A percentile compares a stretch with the other conserved stretches of the same genome.
These are phyloP conservation scores for Carpinus viminea DNA, from an alignment of 306 rosid species.

Conservation along the genomic window DNA sequence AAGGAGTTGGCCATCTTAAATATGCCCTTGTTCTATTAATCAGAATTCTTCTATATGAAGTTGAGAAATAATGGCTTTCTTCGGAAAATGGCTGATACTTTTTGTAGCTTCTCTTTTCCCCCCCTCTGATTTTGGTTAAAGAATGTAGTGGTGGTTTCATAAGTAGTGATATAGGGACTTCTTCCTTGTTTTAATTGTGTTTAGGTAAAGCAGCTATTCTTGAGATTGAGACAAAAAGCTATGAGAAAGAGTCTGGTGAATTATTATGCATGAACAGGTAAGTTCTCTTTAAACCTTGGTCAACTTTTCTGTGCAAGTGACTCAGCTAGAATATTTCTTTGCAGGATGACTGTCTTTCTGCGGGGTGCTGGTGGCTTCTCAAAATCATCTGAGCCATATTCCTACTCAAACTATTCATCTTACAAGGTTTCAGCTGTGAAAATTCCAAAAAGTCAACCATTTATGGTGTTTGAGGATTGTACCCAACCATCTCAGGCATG, in stretches of 20 bases:
- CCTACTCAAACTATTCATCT: slow-evolving; percentile 70
- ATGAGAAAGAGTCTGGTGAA: slow-evolving; percentile 71
- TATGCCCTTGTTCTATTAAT: neutral
- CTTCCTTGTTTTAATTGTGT: slow-evolving; percentile 1
- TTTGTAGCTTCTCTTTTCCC: neutral
- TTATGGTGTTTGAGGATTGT: slow-evolving; percentile 65
- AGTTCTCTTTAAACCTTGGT: slow-evolving; percentile 26
- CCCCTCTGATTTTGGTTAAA: no score
- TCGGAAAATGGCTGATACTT: neutral
- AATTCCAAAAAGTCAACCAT: slow-evolving; percentile 74
- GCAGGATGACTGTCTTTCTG: slow-evolving; percentile 68
- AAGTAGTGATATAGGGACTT: neutral
- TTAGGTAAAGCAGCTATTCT: slow-evolving; percentile 94
- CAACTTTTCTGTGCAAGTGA: slow-evolving; percentile 24
- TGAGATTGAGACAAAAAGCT: slow-evolving; percentile 91
- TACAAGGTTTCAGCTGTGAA: slow-evolving; percentile 50
- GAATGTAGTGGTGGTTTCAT: neutral
- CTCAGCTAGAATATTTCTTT: slow-evolving; percentile 34
- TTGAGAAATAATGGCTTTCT: neutral
- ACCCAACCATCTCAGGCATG: slow-evolving; percentile 86
- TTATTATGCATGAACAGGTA: slow-evolving; percentile 90
- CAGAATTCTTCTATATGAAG: slow-evolving; percentile 13
- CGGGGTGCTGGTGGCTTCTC: slow-evolving; percentile 99
- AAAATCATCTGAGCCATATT: slow-evolving; percentile 68
- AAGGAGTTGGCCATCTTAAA: neutral